Percentiles rank a stretch among this genome's conserved stretches.
Evolutionary conservation across 1,284 basidiomycete species (phyloP).

Genomic region (Boletus chippewaensis): DNA sequence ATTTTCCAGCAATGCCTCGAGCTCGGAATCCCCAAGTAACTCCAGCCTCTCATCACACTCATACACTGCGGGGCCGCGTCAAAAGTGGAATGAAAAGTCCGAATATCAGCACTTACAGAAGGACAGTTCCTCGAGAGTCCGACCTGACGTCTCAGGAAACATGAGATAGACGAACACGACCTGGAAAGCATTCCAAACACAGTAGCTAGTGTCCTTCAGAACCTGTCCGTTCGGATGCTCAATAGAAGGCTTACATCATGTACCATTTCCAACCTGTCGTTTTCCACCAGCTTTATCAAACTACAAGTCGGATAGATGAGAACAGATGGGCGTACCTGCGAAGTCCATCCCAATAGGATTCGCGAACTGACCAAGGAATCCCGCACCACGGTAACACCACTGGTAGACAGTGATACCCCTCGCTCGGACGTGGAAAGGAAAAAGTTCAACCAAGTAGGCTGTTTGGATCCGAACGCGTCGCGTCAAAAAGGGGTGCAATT

Average conservation of each 20-base stretch:
- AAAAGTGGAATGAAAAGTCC: neutral
- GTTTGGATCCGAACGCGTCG: neutral
- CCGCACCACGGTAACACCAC: slow-evolving; percentile 7
- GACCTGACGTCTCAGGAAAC: slow-evolving; percentile 48
- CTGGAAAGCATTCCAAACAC: slow-evolving; percentile 41
- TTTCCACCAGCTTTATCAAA: neutral
- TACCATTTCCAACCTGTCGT: slow-evolving; percentile 17
- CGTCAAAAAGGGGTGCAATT: neutral
- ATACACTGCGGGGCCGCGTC: slow-evolving; percentile 1
- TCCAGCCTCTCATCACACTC: neutral
- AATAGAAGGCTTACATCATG: slow-evolving; percentile 10
- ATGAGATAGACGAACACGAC: slow-evolving; percentile 44
- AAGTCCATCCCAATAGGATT: slow-evolving; percentile 15
- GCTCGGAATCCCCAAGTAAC: neutral
- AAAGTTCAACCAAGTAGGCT: slow-evolving; percentile 21
- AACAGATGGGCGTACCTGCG: slow-evolving; percentile 1
- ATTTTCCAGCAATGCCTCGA: neutral
- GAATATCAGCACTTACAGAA: slow-evolving; percentile 40
- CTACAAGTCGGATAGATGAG: neutral
- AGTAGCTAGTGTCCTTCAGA: slow-evolving; percentile 27
- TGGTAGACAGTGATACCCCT: slow-evolving; percentile 17
- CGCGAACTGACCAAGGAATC: slow-evolving; percentile 11
- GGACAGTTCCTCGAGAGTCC: slow-evolving; percentile 51
- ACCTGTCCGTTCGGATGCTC: rapidly evolving
- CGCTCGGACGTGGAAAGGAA: slow-evolving; percentile 19